phyloP scores from a whole-genome alignment of 2,329 filamentous ascomycete genomes.

The Ophiosphaerella korrae region DNA sequence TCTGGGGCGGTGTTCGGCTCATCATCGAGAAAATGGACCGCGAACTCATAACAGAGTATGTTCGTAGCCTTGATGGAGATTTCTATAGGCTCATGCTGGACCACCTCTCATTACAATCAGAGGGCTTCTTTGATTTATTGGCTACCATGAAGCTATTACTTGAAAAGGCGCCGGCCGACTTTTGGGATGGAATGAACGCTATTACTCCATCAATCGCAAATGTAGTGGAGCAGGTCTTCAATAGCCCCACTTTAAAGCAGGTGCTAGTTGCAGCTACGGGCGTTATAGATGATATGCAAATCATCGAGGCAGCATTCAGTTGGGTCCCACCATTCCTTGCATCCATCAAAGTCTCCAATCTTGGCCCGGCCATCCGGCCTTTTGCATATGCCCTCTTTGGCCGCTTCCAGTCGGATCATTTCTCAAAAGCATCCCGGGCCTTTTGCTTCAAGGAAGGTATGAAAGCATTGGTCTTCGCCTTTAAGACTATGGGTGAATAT shows the following conservation, averaged over 20 bases:
- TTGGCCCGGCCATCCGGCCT: slow-evolving; percentile 80
- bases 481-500: slow-evolving; percentile 35
- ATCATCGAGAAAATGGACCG: slow-evolving; percentile 77
- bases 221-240: slow-evolving; percentile 83
- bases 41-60: slow-evolving; percentile 74
- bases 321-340: slow-evolving; percentile 81
- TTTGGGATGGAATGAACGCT: slow-evolving; percentile 86
- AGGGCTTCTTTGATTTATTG: slow-evolving; percentile 70
- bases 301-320: slow-evolving; percentile 68
- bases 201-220: slow-evolving; percentile 79
- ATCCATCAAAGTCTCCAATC: slow-evolving; percentile 76
- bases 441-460: slow-evolving; percentile 67
- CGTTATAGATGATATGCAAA: slow-evolving; percentile 60
- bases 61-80: slow-evolving; percentile 79
- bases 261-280: slow-evolving; percentile 58
- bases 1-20: slow-evolving; percentile 78
- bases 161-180: slow-evolving; percentile 75
- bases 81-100: slow-evolving; percentile 65
- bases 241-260: slow-evolving; percentile 68
- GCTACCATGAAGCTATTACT: slow-evolving; percentile 73
- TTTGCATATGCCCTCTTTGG: slow-evolving; percentile 76
- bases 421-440: slow-evolving; percentile 63
- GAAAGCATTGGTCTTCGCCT: slow-evolving; percentile 42
- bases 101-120: slow-evolving; percentile 60
- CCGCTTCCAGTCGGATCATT: slow-evolving; percentile 61